Evolutionary conservation across 2,329 filamentous ascomycete genomes (phyloP).

Genomic region (Sporothrix phasma): DNA sequence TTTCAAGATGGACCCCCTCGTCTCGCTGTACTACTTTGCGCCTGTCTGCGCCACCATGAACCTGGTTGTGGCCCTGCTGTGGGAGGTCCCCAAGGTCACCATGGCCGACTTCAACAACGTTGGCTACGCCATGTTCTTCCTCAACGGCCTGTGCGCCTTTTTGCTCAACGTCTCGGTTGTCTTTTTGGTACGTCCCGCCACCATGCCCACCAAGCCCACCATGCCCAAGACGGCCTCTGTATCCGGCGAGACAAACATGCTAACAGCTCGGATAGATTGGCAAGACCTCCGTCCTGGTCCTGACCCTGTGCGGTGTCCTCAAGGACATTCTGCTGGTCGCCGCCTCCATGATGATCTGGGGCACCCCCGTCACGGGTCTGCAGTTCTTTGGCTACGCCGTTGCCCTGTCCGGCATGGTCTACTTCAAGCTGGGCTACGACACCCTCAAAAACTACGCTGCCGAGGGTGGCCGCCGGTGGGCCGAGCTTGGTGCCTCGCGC

Average conservation of each 20-base stretch:
- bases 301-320: conserved; percentile 78
- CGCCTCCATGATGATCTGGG: conserved; percentile 74
- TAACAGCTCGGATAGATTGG: conserved; percentile 52
- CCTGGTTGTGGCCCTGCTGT: conserved; percentile 59
- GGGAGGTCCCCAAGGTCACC: conserved; percentile 60
- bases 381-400: conserved; percentile 81
- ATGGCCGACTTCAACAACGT: conserved; percentile 64
- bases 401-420: conserved; percentile 66
- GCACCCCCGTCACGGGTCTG: conserved; percentile 60
- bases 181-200: conserved; percentile 57
- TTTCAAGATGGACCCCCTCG: conserved; percentile 86
- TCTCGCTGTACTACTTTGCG: conserved; percentile 84
- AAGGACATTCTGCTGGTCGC: conserved; percentile 78
- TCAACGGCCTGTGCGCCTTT: conserved; percentile 71
- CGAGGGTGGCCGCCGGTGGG: conserved; percentile 68
- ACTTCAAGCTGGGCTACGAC: conserved; percentile 79
- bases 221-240: too few relatives aligned
- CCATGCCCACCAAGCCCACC: too few relatives aligned
- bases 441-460: conserved; percentile 70
- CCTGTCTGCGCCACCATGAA: conserved; percentile 79
- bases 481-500: conserved; percentile 69
- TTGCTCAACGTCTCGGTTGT: conserved; percentile 77
- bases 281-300: conserved; percentile 76
- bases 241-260: neutral
- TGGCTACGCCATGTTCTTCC: conserved; percentile 60